Conservation (phyloP, 805 yeast genomes). For the Candida maesae region DNA sequence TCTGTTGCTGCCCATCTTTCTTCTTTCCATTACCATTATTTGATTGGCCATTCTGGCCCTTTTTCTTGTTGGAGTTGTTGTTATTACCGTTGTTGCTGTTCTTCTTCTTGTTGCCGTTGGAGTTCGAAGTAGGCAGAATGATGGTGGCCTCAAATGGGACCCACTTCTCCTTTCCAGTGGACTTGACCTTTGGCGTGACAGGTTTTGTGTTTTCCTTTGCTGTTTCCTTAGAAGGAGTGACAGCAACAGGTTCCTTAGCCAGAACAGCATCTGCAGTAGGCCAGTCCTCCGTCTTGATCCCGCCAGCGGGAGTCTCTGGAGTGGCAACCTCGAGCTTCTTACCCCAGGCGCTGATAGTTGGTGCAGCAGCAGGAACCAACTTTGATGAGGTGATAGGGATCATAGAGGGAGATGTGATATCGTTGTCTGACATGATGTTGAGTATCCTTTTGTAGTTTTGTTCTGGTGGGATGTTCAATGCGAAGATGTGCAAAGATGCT, state of each 20-base stretch:
- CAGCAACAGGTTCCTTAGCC: constrained; percentile 3
- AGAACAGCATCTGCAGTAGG: constrained; percentile 20
- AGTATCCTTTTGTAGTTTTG: no score
- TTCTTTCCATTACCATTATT: constrained; percentile 1
- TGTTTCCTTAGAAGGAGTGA: constrained; percentile 1
- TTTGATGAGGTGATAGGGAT: constrained; percentile 22
- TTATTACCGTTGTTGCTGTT: constrained; percentile 10
- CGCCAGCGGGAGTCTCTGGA: constrained; percentile 2
- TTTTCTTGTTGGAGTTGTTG: constrained; percentile 2
- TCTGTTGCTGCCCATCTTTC: constrained; percentile 7
- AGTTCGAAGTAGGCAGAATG: constrained; percentile 30
- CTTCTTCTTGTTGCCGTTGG: neutral
- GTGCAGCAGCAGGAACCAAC: constrained; percentile 28
- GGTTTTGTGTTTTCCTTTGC: constrained; percentile 3
- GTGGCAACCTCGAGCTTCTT: constrained; percentile 8
- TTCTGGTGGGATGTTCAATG: no score
- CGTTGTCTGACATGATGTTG: constrained; percentile 3
- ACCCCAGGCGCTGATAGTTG: constrained; percentile 27
- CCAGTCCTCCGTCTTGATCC: constrained; percentile 20
- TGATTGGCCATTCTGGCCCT: constrained; percentile 8
- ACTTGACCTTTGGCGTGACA: constrained; percentile 16
- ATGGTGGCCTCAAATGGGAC: constrained; percentile 58
- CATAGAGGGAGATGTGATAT: neutral
- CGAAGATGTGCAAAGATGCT: no score
- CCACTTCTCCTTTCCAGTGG: constrained; percentile 56